A percentile compares a stretch with the other conserved stretches of the same genome.
These are phyloP conservation scores for Auricularia sp. DNA, from an alignment of 768 basidiomycete species.

Conservation along the genomic window DNA sequence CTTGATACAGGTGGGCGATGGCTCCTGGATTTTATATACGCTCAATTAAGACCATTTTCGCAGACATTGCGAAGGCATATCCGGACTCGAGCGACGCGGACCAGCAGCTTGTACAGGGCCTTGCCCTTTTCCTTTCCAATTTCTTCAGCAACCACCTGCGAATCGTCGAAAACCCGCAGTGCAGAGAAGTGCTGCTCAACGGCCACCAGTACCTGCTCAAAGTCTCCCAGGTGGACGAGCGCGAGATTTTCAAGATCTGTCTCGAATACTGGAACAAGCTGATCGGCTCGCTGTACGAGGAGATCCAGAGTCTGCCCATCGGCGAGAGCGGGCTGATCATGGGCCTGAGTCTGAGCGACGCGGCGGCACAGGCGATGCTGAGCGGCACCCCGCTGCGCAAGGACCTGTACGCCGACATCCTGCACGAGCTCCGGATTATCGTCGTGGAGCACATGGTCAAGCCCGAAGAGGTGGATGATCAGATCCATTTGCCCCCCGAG, in stretches of 20 bases:
- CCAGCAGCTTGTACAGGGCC: slow-evolving; percentile 38
- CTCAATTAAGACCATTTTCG: background rate
- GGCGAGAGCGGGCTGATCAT: slow-evolving; percentile 25
- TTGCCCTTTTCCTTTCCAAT: slow-evolving; percentile 41
- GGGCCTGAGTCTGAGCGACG: slow-evolving; percentile 28
- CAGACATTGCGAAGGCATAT: slow-evolving; percentile 35
- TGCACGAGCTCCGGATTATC: slow-evolving; percentile 34
- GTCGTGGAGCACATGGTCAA: slow-evolving; percentile 45
- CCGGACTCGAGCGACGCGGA: slow-evolving; percentile 31
- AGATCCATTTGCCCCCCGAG: background rate
- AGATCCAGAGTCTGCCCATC: slow-evolving; percentile 33
- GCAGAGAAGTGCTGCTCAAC: slow-evolving; percentile 36
- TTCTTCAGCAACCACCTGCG: slow-evolving; percentile 36
- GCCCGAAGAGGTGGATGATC: slow-evolving; percentile 33
- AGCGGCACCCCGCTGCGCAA: slow-evolving; percentile 26
- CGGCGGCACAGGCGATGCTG: slow-evolving; percentile 18
- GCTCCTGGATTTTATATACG: background rate
- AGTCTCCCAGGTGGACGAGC: slow-evolving; percentile 39
- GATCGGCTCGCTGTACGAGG: slow-evolving; percentile 39
- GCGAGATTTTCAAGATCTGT: slow-evolving; percentile 44
- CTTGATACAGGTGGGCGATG: slow-evolving; percentile 26
- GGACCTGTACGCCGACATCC: slow-evolving; percentile 36
- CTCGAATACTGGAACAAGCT: slow-evolving; percentile 39
- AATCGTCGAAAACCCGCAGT: slow-evolving; percentile 33
- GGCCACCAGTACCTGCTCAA: slow-evolving; percentile 40